These are phyloP conservation scores for Haplosporangium sp. DNA, from an alignment of 371 early-diverging fungal species.

Conservation along the genomic window DNA sequence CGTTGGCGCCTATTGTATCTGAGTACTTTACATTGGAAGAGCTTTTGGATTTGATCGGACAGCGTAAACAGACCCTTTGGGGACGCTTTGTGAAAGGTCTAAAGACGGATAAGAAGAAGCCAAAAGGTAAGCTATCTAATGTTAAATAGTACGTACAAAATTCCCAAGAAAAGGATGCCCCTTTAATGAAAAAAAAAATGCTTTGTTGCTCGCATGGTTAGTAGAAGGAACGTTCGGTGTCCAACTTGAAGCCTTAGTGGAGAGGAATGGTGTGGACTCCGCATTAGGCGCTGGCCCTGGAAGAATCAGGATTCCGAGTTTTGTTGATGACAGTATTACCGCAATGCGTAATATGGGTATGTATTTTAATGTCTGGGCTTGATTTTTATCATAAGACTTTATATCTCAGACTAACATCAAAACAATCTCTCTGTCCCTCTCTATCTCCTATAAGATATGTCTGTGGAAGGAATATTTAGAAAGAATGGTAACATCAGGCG, in stretches of 20 bases:
- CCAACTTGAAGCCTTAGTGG: conserved; percentile 85
- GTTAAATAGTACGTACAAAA: conserved; percentile 45
- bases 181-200: too few species aligned
- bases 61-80: conserved; percentile 79
- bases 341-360: conserved; percentile 85
- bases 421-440: background rate
- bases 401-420: background rate
- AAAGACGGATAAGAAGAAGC: conserved; percentile 70
- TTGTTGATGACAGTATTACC: conserved; percentile 85
- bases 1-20: conserved; percentile 81
- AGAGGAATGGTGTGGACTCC: conserved; percentile 87
- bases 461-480: conserved; percentile 94
- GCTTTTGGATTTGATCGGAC: conserved; percentile 78
- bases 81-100: conserved; percentile 77
- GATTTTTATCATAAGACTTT: background rate
- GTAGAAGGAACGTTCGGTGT: conserved; percentile 90
- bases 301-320: conserved; percentile 83
- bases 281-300: conserved; percentile 82
- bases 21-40: conserved; percentile 75
- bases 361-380: conserved; percentile 54
- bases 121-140: conserved; percentile 82
- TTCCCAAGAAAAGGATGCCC: too few species aligned
- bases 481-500: conserved; percentile 96
- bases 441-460: conserved; percentile 72
- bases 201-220: background rate